phyloP scores from a whole-genome alignment of 2,329 filamentous ascomycete genomes.

The Alternaria viburni region DNA sequence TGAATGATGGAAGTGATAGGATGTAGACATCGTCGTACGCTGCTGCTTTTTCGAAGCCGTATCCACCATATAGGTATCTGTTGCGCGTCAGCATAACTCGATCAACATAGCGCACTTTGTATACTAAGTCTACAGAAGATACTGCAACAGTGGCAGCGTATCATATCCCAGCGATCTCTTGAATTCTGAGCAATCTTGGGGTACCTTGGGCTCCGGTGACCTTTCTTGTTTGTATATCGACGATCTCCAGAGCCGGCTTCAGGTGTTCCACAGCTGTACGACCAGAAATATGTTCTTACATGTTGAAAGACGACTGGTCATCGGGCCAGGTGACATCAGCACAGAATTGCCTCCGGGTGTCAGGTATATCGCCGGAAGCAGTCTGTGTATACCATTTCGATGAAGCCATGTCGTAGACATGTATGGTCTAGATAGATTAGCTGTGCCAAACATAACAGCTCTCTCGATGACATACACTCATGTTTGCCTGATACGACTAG shows the following conservation, averaged over 20 bases:
- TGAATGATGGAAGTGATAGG: conserved; percentile 67
- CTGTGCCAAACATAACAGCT: conserved; percentile 28
- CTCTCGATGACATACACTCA: conserved; percentile 36
- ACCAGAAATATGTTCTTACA: conserved; percentile 53
- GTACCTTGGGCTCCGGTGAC: neutral
- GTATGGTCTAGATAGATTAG: conserved; percentile 52
- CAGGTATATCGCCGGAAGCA: conserved; percentile 61
- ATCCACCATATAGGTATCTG: conserved; percentile 68
- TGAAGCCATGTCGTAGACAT: conserved; percentile 66
- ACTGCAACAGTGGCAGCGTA: neutral
- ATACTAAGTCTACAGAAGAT: neutral
- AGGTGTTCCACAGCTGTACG: neutral
- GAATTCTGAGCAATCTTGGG: neutral
- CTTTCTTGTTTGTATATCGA: neutral
- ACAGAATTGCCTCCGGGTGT: conserved; percentile 64
- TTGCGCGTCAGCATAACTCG: neutral
- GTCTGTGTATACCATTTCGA: conserved; percentile 67
- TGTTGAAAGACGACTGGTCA: conserved; percentile 68
- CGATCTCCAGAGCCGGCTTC: neutral
- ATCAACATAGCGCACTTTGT: neutral
- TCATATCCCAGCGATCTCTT: neutral
- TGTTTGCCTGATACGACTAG: conserved; percentile 33
- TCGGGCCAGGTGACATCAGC: conserved; percentile 65
- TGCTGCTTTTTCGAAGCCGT: conserved; percentile 55
- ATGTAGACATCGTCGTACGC: conserved; percentile 70